Conservation (phyloP, 345 rosid species). For the Salix purpurea region DNA sequence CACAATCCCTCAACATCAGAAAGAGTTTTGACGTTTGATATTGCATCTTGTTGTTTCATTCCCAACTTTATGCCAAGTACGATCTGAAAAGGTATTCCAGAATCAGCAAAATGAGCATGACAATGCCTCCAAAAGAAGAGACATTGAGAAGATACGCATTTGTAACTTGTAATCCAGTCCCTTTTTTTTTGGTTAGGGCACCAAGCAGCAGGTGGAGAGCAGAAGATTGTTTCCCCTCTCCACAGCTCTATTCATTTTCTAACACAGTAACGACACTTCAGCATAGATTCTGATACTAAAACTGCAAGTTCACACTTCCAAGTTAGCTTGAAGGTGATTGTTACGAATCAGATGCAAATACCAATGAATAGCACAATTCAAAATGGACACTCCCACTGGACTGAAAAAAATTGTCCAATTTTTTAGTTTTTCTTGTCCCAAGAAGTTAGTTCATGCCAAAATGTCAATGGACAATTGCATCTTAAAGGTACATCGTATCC, state of each 20-base stretch:
- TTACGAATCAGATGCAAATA: background rate
- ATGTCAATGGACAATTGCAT: background rate
- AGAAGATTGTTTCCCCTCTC: background rate
- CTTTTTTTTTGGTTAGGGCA: background rate
- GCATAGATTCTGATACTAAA: background rate
- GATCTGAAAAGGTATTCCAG: slow-evolving; percentile 46
- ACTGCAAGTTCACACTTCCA: background rate
- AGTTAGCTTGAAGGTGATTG: background rate
- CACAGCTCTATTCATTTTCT: background rate
- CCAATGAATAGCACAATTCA: background rate
- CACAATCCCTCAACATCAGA: slow-evolving; percentile 90
- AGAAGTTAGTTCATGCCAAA: background rate
- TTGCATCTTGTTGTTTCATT: slow-evolving; percentile 71
- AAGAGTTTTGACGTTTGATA: slow-evolving; percentile 72
- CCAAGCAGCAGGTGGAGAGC: background rate
- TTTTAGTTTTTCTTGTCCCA: background rate
- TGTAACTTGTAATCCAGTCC: no score
- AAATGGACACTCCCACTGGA: background rate
- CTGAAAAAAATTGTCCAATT: background rate
- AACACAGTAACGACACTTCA: background rate
- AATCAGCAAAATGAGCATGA: slow-evolving; percentile 9
- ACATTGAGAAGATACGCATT: background rate
- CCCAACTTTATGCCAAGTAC: slow-evolving; percentile 81
- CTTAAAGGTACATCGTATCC: background rate
- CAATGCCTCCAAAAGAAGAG: background rate